Conservation (phyloP, 805 yeast genomes). For the Metschnikowia matae region DNA sequence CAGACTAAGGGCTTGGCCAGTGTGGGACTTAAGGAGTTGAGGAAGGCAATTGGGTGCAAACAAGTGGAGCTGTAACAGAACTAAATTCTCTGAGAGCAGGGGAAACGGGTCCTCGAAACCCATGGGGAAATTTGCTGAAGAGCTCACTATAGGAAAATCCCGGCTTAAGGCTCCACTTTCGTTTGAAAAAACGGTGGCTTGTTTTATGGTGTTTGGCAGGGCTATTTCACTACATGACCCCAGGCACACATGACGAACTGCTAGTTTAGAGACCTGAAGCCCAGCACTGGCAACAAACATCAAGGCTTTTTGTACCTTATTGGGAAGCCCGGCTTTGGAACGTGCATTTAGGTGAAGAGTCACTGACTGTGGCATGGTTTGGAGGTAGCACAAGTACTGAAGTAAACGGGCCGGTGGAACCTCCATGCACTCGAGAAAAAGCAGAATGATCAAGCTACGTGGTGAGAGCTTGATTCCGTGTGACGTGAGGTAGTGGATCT, state of each 20-base stretch:
- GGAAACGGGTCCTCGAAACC: neutral
- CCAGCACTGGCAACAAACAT: neutral
- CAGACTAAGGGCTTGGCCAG: neutral
- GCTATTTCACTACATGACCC: neutral
- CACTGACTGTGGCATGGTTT: slow-evolving; percentile 12
- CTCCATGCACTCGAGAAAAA: slow-evolving; percentile 6
- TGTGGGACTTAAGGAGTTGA: neutral
- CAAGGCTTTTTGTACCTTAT: neutral
- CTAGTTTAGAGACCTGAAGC: neutral
- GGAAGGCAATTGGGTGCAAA: slow-evolving; percentile 15
- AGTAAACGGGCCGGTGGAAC: slow-evolving; percentile 12
- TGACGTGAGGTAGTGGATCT: slow-evolving; percentile 18
- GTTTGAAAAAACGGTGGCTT: neutral
- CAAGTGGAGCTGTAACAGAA: slow-evolving; percentile 15
- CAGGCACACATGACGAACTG: neutral
- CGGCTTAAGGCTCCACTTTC: neutral
- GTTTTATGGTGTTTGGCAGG: neutral
- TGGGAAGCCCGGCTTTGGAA: neutral
- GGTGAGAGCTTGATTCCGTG: slow-evolving; percentile 9
- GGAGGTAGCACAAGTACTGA: slow-evolving; percentile 13
- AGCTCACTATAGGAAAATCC: too few species aligned
- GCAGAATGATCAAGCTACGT: neutral
- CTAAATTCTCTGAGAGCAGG: slow-evolving; percentile 11
- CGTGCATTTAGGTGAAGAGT: neutral
- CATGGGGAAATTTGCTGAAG: neutral